Evolutionary conservation across 495 filamentous ascomycete species (phyloP).

Genomic region (Neurospora tetrasperma): DNA sequence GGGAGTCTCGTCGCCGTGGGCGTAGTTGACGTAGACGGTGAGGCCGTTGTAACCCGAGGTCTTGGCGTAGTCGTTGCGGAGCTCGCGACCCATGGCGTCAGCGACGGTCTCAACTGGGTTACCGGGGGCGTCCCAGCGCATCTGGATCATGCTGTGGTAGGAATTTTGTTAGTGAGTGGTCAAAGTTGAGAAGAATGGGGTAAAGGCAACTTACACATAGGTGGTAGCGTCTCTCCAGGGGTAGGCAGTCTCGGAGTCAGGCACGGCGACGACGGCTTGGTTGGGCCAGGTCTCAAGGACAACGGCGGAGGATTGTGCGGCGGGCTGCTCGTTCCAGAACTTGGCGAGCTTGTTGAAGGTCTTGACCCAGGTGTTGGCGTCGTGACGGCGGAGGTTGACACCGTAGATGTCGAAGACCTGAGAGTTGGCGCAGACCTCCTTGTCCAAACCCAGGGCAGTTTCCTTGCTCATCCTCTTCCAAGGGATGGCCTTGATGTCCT

Average conservation of each 20-base stretch:
- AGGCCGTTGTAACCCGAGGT: constrained; percentile 15
- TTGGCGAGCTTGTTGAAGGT: not conserved
- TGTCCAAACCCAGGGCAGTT: not conserved
- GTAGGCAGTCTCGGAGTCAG: not conserved
- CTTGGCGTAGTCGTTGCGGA: not conserved
- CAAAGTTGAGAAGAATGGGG: not conserved
- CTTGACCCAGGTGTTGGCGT: not conserved
- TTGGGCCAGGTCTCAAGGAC: not conserved
- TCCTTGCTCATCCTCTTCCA: not conserved
- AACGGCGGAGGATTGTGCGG: not conserved
- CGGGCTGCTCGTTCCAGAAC: not conserved
- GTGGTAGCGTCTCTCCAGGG: not conserved
- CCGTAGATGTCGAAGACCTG: not conserved
- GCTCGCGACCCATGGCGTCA: not conserved
- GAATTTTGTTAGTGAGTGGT: not conserved
- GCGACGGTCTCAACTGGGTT: not conserved
- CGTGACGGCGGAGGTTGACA: not conserved
- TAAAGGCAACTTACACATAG: not conserved
- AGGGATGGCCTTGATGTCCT: not conserved
- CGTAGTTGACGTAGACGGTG: constrained; percentile 25
- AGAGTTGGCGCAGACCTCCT: not conserved
- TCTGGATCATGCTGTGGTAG: not conserved
- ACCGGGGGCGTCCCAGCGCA: not conserved
- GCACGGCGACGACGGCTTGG: not conserved
- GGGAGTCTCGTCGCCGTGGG: constrained; percentile 27